phyloP scores from a whole-genome alignment of 352 stramenopile species.

The Pseudoperonospora humuli region DNA sequence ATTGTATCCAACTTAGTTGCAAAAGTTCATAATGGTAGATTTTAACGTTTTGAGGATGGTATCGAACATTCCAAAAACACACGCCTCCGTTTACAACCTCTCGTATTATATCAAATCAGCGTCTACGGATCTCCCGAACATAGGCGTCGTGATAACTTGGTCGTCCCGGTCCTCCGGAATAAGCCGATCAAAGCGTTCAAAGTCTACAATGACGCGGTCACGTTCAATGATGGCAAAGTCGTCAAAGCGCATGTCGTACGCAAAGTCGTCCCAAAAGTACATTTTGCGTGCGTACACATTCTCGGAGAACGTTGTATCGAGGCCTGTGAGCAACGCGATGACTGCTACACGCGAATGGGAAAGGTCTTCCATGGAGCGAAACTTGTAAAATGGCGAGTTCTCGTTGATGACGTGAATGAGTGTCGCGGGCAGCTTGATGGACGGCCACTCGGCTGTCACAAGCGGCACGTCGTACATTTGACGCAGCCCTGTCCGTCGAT shows the following conservation, averaged over 20 bases:
- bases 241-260: conserved; percentile 64
- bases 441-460: conserved; percentile 70
- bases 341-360: conserved; percentile 64
- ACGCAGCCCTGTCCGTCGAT: conserved; percentile 66
- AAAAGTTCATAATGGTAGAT: neutral
- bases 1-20: neutral
- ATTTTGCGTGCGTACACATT: conserved; percentile 84
- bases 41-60: neutral
- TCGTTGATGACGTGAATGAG: conserved; percentile 80
- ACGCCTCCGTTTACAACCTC: too few species aligned
- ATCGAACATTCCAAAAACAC: too few species aligned
- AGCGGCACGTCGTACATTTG: conserved; percentile 82
- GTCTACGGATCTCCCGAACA: conserved; percentile 8
- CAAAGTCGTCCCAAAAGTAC: conserved; percentile 87
- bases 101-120: conserved; percentile 20
- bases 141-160: conserved; percentile 17
- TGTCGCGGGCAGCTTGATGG: conserved; percentile 73
- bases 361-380: conserved; percentile 63
- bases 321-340: conserved; percentile 66
- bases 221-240: conserved; percentile 70
- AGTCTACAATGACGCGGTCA: conserved; percentile 62
- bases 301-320: conserved; percentile 82
- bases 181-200: conserved; percentile 53
- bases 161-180: conserved; percentile 30
- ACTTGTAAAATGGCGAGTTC: conserved; percentile 72